Evolutionary conservation across 345 rosid species (phyloP).

Genomic region (Arabis alpina): DNA sequence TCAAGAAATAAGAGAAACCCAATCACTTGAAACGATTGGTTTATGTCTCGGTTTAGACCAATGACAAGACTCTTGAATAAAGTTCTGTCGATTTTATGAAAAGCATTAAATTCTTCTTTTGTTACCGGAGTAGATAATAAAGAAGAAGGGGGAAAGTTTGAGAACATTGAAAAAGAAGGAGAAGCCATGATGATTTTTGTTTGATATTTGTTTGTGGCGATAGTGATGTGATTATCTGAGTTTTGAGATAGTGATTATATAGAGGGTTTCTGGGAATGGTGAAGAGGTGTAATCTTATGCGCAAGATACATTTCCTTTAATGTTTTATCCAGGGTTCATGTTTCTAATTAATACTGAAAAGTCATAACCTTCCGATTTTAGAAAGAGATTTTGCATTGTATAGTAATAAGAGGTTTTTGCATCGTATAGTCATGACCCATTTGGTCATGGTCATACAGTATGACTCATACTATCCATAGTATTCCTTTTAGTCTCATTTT

Average conservation of each 20-base stretch:
- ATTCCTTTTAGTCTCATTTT: no score
- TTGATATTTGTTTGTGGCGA: background rate
- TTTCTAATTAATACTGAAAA: conserved; percentile 12
- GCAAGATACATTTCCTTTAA: no score
- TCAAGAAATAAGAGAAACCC: conserved; percentile 64
- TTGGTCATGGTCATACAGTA: no score
- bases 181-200: conserved; percentile 18
- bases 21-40: conserved; percentile 52
- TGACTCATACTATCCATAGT: no score
- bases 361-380: background rate
- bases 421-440: no score
- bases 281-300: conserved; percentile 21
- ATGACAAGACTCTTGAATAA: conserved; percentile 53
- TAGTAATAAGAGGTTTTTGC: no score
- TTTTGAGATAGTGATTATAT: background rate
- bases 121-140: no score
- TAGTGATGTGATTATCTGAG: background rate
- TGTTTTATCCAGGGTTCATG: conserved; percentile 20
- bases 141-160: background rate
- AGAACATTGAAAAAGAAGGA: background rate
- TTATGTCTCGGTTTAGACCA: conserved; percentile 49
- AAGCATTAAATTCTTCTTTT: conserved; percentile 48
- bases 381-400: background rate
- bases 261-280: background rate
- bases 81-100: conserved; percentile 58